phyloP scores from a whole-genome alignment of 2,329 filamentous ascomycete genomes.

The Exserohilum turcica region DNA sequence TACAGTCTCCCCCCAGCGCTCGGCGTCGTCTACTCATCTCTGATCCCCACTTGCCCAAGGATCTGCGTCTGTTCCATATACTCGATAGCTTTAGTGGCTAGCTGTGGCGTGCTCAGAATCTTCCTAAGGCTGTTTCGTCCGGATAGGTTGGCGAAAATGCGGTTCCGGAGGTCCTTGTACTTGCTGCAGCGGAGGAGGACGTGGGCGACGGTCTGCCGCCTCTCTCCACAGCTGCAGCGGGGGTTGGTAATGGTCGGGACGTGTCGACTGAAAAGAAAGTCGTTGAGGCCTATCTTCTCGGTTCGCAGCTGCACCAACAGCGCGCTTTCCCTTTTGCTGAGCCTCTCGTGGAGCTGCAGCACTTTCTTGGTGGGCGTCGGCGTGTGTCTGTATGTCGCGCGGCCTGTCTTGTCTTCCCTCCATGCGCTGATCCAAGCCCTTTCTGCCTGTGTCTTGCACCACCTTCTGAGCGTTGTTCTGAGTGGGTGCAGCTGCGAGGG shows the following conservation, averaged over 20 bases:
- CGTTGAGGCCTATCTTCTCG: neutral
- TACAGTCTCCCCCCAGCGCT: slow-evolving; percentile 21
- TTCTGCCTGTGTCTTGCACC: slow-evolving; percentile 11
- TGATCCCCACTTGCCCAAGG: slow-evolving; percentile 18
- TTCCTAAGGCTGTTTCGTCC: slow-evolving; percentile 20
- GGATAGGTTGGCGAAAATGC: slow-evolving; percentile 17
- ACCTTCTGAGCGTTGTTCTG: slow-evolving; percentile 11
- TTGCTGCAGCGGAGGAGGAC: slow-evolving; percentile 19
- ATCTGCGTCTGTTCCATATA: slow-evolving; percentile 27
- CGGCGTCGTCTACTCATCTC: slow-evolving; percentile 10
- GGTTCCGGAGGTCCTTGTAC: slow-evolving; percentile 19
- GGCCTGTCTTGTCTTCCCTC: slow-evolving; percentile 7
- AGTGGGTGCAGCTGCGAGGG: slow-evolving; percentile 8
- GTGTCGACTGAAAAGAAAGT: slow-evolving; percentile 21
- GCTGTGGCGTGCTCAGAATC: slow-evolving; percentile 19
- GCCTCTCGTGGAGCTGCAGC: slow-evolving; percentile 20
- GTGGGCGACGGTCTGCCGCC: slow-evolving; percentile 21
- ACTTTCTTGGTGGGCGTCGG: slow-evolving; percentile 15
- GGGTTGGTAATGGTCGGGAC: slow-evolving; percentile 17
- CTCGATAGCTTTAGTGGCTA: slow-evolving; percentile 24
- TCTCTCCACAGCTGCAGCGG: slow-evolving; percentile 18
- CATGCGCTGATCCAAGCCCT: slow-evolving; percentile 9
- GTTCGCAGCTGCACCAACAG: slow-evolving; percentile 20
- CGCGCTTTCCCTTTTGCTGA: slow-evolving; percentile 20
- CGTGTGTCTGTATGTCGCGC: slow-evolving; percentile 14